Conservation (phyloP, 345 rosid genomes). For the Gossypium herbaceum region DNA sequence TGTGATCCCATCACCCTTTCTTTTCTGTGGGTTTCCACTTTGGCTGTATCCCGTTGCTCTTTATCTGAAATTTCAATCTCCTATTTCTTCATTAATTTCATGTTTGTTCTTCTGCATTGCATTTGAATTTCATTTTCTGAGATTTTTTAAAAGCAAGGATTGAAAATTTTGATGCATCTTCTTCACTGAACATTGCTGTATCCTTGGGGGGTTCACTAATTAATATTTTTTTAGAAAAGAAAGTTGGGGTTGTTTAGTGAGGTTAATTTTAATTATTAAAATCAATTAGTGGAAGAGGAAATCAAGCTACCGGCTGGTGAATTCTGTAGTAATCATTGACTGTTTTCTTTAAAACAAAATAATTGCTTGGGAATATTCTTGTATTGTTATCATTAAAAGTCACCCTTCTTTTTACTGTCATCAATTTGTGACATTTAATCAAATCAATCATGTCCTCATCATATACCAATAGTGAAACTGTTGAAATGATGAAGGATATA, state of each 20-base stretch:
- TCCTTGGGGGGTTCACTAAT: neutral
- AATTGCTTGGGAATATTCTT: constrained; percentile 11
- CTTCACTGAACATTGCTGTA: neutral
- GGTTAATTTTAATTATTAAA: constrained; percentile 7
- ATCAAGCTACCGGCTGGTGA: neutral
- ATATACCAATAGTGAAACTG: neutral
- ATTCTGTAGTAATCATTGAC: constrained; percentile 8
- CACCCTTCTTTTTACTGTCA: neutral
- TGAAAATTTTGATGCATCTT: neutral
- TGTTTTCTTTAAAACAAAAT: neutral
- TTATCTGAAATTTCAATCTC: neutral
- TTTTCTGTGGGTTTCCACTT: neutral
- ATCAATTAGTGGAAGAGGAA: constrained; percentile 20
- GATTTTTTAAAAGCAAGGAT: neutral
- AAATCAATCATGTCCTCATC: neutral
- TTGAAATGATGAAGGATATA: neutral
- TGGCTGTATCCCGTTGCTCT: neutral
- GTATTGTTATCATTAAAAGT: constrained; percentile 12
- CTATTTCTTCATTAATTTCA: neutral
- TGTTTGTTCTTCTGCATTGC: neutral
- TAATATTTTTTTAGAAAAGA: neutral
- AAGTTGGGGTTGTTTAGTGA: constrained; percentile 17
- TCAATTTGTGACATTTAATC: neutral
- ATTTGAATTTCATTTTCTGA: constrained; percentile 1
- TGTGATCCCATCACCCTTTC: neutral